A percentile compares a stretch with the other conserved stretches of the same genome.
Conservation (phyloP, 1,284 basidiomycete species). For the Sporisorium graminicola region DNA sequence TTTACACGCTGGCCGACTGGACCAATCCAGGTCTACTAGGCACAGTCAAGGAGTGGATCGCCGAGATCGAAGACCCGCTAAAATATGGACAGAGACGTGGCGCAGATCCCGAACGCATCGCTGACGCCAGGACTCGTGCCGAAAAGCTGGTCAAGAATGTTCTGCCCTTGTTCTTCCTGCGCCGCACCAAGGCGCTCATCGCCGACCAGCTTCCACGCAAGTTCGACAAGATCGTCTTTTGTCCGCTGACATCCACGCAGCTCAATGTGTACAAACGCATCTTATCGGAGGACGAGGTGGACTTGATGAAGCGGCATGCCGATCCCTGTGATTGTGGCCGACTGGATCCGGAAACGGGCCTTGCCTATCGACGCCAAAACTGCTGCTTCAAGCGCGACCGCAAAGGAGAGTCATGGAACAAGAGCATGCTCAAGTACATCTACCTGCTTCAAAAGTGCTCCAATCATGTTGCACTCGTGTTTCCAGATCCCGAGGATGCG, state of each 20-base stretch:
- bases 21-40: slow-evolving; percentile 48
- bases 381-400: slow-evolving; percentile 74
- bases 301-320: slow-evolving; percentile 78
- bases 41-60: slow-evolving; percentile 39
- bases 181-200: slow-evolving; percentile 85
- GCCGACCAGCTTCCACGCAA: slow-evolving; percentile 83
- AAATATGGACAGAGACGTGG: slow-evolving; percentile 76
- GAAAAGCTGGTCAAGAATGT: slow-evolving; percentile 76
- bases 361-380: slow-evolving; percentile 55
- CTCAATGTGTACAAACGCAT: slow-evolving; percentile 79
- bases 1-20: slow-evolving; percentile 75
- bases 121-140: slow-evolving; percentile 71
- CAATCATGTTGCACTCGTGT: slow-evolving; percentile 84
- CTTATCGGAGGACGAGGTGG: slow-evolving; percentile 75
- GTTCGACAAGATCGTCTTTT: slow-evolving; percentile 87
- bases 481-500: slow-evolving; percentile 75
- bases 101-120: slow-evolving; percentile 77
- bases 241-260: slow-evolving; percentile 80
- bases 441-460: slow-evolving; percentile 83
- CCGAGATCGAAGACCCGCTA: slow-evolving; percentile 71
- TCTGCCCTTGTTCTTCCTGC: slow-evolving; percentile 80
- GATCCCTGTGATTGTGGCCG: slow-evolving; percentile 81
- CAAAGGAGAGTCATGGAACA: slow-evolving; percentile 72
- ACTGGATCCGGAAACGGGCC: slow-evolving; percentile 43
- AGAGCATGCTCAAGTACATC: slow-evolving; percentile 77